Base-by-base conservation (phyloP, 2,329 filamentous ascomycete genomes). In the Alternaria brassicicola region DNA sequence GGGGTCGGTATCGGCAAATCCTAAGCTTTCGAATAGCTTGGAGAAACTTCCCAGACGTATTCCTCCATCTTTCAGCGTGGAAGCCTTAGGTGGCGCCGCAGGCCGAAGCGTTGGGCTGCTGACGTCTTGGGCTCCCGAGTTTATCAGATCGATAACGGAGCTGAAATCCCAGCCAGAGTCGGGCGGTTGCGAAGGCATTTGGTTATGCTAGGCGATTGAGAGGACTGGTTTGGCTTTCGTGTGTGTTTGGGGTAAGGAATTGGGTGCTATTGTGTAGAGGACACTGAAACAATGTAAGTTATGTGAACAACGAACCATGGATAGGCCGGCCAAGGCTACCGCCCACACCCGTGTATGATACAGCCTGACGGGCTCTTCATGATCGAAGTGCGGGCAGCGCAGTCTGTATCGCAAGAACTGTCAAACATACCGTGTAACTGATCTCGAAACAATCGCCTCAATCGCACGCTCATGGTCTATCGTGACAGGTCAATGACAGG, bases 111-210 rank as follows among this genome's bases (percentile, higher is more conserved):
- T 55, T 8, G 70, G 69, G 8, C 70, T 70, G 15, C 61, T 60
- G 25, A 67, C 55, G 41, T 70, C 52, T 36, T 68, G 63, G 33
- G 59, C 54, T 47, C 71, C 65, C 19, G 67, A 69, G 35, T 70
- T 71, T 64, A 80, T 75, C 35, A 83, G 73, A 35, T 79, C 75
- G 53, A 80, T 72, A 36, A 78, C 79, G n/a, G 78, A 73, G 56
- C 78, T 76, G 53, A 83, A 79, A 67, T 81, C 79, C 81, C 81
- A 83, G 41, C 77, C 72, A 54, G 75, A 76, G 52, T 74, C 71
- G 43, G 70, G 59, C 15, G 74, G 72, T 55, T 71, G 68, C 42
- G 72, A 71, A 61, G 72, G 73, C 75, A 78, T 78, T 35, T 55
- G 55, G 54, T 41, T 21, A 36, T 35, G 28, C 6, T 36, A 46